phyloP scores from a whole-genome alignment of 345 rosid species.

The Zanthoxylum bungeanum region DNA sequence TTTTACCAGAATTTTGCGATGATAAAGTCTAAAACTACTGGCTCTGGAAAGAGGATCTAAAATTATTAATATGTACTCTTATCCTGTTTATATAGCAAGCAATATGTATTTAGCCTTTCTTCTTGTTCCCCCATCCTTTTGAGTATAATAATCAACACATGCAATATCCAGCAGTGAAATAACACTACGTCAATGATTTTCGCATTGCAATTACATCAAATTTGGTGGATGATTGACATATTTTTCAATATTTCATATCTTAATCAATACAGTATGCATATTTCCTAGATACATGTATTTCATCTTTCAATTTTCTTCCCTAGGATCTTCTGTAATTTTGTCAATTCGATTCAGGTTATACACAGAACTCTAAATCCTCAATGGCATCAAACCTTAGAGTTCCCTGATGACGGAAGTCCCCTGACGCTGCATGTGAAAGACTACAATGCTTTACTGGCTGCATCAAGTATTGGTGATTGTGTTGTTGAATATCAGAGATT shows the following conservation, averaged over 20 bases:
- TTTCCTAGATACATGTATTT: neutral
- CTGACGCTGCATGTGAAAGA: conserved; percentile 82
- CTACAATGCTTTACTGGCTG: conserved; percentile 76
- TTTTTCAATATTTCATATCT: neutral
- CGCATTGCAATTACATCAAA: neutral
- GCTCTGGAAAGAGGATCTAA: neutral
- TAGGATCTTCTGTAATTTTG: neutral
- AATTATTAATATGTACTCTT: neutral
- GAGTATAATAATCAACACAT: neutral
- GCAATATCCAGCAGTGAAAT: neutral
- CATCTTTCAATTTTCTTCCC: neutral
- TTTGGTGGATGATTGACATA: neutral
- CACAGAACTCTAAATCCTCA: conserved; percentile 70
- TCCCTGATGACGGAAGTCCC: conserved; percentile 78
- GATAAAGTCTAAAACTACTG: neutral
- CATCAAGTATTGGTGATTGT: conserved; percentile 83
- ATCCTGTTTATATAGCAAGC: neutral
- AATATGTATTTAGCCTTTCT: neutral
- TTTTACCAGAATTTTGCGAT: neutral
- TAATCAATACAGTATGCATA: neutral
- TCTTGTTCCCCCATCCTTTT: neutral
- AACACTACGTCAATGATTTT: neutral
- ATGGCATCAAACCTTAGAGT: conserved; percentile 92
- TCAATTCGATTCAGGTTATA: conserved; percentile 47
- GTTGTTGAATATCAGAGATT: conserved; percentile 81